Evolutionary conservation across 306 rosid species (phyloP).

Genomic region (Quercus alba): DNA sequence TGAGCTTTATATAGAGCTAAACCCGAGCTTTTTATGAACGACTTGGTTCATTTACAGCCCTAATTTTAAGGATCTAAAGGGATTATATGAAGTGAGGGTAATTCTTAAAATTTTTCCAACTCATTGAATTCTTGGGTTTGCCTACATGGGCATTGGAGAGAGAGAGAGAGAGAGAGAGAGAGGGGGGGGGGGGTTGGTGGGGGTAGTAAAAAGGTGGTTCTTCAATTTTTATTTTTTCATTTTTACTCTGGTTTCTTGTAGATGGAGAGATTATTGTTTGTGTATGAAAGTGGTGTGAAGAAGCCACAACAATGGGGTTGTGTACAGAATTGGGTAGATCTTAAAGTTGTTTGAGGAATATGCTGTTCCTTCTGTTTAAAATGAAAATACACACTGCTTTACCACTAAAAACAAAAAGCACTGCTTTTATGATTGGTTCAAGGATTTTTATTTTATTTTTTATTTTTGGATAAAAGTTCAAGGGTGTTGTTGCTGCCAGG

Average conservation of each 20-base stretch:
- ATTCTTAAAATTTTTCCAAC: constrained; percentile 26
- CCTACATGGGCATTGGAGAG: constrained; percentile 20
- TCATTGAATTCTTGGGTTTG: constrained; percentile 43
- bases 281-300: constrained; percentile 50
- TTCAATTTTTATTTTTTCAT: constrained; percentile 12
- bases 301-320: constrained; percentile 35
- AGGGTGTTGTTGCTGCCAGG: too few species aligned
- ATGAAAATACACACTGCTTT: neutral
- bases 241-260: constrained; percentile 28
- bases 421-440: too few species aligned
- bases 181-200: constrained; percentile 33
- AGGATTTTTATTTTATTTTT: too few species aligned
- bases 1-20: too few species aligned
- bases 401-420: too few species aligned
- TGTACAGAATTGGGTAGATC: constrained; percentile 39
- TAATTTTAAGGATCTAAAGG: constrained; percentile 23
- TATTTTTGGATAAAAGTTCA: too few species aligned
- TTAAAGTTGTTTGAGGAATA: constrained; percentile 8
- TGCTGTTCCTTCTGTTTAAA: constrained; percentile 1
- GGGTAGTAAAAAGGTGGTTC: constrained; percentile 22
- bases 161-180: neutral
- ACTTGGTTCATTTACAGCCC: too few species aligned
- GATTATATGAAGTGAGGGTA: constrained; percentile 35
- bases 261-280: constrained; percentile 53
- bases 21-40: too few species aligned